phyloP scores from a whole-genome alignment of 345 rosid genomes.

The Sonneratia caseolaris region DNA sequence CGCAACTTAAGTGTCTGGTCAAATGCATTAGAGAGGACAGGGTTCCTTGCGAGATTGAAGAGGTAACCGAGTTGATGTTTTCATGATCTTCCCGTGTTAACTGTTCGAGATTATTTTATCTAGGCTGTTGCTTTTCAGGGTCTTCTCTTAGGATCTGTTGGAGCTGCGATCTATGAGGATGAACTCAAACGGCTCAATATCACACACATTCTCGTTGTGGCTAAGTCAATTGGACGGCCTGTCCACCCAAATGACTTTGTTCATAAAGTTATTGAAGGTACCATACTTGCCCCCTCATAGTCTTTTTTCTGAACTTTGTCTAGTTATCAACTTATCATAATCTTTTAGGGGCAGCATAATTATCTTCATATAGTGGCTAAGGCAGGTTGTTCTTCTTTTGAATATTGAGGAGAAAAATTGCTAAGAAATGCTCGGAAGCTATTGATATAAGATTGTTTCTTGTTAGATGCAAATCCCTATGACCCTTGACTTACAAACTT shows the following conservation, averaged over 20 bases:
- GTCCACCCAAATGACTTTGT: constrained; percentile 49
- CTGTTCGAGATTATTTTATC: no score
- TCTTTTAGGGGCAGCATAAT: not conserved
- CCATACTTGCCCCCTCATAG: not conserved
- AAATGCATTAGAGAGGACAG: constrained; percentile 32
- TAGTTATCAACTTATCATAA: not conserved
- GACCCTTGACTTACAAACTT: not conserved
- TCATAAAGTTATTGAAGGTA: constrained; percentile 61
- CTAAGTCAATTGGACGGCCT: constrained; percentile 36
- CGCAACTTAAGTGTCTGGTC: constrained; percentile 29
- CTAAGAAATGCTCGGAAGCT: not conserved
- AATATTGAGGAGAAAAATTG: not conserved
- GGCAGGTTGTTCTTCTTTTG: not conserved
- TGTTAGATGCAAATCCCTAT: not conserved
- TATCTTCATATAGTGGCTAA: not conserved
- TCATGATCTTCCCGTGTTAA: no score
- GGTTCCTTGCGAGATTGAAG: constrained; percentile 41
- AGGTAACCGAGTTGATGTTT: constrained; percentile 17
- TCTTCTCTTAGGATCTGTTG: constrained; percentile 19
- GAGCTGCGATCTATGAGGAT: constrained; percentile 51
- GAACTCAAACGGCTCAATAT: constrained; percentile 45
- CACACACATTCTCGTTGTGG: constrained; percentile 66
- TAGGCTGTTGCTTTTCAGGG: not conserved
- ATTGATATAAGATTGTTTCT: not conserved
- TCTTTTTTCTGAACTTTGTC: not conserved